phyloP scores from a whole-genome alignment of 495 filamentous ascomycete genomes.

The Glarea lozoyensis region DNA sequence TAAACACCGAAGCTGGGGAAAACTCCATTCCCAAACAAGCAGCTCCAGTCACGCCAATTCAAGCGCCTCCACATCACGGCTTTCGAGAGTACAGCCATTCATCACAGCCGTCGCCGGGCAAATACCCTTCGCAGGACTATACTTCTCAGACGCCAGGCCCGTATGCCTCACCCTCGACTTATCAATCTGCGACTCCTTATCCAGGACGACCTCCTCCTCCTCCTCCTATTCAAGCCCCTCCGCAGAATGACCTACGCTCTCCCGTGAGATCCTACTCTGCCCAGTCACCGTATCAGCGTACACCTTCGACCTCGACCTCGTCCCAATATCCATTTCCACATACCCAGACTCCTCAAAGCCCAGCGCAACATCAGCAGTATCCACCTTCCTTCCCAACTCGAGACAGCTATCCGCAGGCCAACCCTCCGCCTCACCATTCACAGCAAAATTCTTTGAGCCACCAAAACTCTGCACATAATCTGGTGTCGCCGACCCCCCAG shows the following conservation, averaged over 20 bases:
- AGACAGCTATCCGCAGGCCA: conserved; percentile 32
- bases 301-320: conserved; percentile 11
- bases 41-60: conserved; percentile 39
- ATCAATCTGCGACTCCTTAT: conserved; percentile 36
- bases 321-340: conserved; percentile 45
- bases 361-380: conserved; percentile 29
- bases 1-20: conserved; percentile 38
- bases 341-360: conserved; percentile 33
- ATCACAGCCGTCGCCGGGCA: conserved; percentile 33
- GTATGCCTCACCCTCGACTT: conserved; percentile 27
- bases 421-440: conserved; percentile 33
- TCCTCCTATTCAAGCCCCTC: conserved; percentile 36
- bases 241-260: conserved; percentile 40
- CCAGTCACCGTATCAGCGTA: conserved; percentile 45
- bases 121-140: conserved; percentile 31
- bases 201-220: conserved; percentile 36
- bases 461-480: too few relatives aligned
- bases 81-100: conserved; percentile 39
- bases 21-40: conserved; percentile 21
- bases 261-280: conserved; percentile 34
- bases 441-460: conserved; percentile 25
- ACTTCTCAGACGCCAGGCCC: conserved; percentile 21
- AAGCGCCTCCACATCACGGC: conserved; percentile 28
- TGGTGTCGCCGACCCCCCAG: conserved; percentile 35
- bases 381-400: conserved; percentile 21